Conservation (phyloP, 352 stramenopile species). For the Achlya hypogyna region DNA sequence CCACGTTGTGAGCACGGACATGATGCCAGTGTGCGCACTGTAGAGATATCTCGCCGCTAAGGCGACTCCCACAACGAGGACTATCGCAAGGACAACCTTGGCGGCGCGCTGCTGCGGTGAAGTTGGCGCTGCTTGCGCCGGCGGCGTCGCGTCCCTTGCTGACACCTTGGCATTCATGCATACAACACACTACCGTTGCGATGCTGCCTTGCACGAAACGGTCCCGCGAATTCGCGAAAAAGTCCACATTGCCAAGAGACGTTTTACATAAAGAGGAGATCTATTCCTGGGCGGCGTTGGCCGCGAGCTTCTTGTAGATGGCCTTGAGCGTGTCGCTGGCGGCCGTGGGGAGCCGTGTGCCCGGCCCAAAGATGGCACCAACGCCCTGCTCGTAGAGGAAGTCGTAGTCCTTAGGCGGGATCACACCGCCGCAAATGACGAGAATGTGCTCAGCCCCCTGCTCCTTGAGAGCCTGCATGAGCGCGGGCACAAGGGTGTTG, state of each 20-base stretch:
- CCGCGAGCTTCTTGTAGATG: slow-evolving; percentile 40
- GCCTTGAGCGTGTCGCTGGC: slow-evolving; percentile 45
- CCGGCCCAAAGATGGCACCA: slow-evolving; percentile 91
- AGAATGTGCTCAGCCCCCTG: slow-evolving; percentile 88
- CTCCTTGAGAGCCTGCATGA: slow-evolving; percentile 90
- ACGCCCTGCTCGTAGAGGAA: slow-evolving; percentile 91
- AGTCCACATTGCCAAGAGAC: no score
- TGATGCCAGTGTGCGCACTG: not conserved
- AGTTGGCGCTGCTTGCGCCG: no score
- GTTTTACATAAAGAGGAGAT: not conserved
- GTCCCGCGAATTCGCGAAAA: no score
- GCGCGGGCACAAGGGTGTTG: slow-evolving; percentile 89
- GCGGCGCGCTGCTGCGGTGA: no score
- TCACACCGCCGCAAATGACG: slow-evolving; percentile 93
- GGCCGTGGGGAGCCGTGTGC: slow-evolving; percentile 86
- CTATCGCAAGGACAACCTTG: not conserved
- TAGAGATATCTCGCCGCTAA: not conserved
- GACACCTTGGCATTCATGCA: no score
- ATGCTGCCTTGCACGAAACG: no score
- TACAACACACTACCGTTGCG: no score
- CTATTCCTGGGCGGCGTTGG: slow-evolving; percentile 7
- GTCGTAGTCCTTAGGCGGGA: slow-evolving; percentile 93
- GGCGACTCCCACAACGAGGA: not conserved
- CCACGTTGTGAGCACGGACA: not conserved
- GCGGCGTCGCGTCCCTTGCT: no score